A percentile compares a stretch with the other conserved stretches of the same genome.
Conservation (phyloP, 177 flowering plant species). For the Vitis hybrid region DNA sequence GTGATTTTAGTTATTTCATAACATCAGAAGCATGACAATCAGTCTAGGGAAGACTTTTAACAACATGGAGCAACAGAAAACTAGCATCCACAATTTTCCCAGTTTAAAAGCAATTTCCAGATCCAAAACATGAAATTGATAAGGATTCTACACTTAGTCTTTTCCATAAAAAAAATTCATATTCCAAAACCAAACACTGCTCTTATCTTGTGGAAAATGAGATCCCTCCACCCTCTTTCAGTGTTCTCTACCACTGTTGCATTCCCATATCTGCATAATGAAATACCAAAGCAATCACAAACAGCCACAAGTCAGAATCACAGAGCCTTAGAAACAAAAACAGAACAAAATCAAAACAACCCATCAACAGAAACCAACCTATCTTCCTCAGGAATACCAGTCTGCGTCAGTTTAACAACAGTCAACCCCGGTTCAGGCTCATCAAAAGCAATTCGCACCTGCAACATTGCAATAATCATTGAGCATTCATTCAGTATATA, state of each 20-base stretch:
- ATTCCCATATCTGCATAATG: slow-evolving; percentile 81
- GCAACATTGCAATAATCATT: slow-evolving; percentile 15
- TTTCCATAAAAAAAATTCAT: slow-evolving; percentile 27
- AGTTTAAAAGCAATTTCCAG: not conserved
- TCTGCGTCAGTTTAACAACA: slow-evolving; percentile 60
- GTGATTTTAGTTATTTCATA: not conserved
- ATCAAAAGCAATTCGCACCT: slow-evolving; percentile 78
- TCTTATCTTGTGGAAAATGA: slow-evolving; percentile 82
- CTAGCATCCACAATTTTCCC: not conserved
- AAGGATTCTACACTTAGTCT: slow-evolving; percentile 13
- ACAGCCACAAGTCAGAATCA: not conserved
- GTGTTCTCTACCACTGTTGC: slow-evolving; percentile 96
- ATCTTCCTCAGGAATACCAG: slow-evolving; percentile 95
- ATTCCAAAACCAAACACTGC: slow-evolving; percentile 96
- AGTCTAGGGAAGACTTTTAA: not conserved
- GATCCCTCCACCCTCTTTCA: slow-evolving; percentile 96
- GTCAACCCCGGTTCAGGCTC: slow-evolving; percentile 93
- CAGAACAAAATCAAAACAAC: not conserved
- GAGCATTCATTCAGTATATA: not conserved
- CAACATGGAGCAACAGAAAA: not conserved
- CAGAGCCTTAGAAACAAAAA: not conserved
- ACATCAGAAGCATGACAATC: not conserved
- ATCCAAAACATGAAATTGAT: not conserved
- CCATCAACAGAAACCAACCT: slow-evolving; percentile 50
- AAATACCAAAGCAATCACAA: not conserved